Conservation (phyloP, 2,329 filamentous ascomycete genomes). For the Cladosporium cucumerinum region DNA sequence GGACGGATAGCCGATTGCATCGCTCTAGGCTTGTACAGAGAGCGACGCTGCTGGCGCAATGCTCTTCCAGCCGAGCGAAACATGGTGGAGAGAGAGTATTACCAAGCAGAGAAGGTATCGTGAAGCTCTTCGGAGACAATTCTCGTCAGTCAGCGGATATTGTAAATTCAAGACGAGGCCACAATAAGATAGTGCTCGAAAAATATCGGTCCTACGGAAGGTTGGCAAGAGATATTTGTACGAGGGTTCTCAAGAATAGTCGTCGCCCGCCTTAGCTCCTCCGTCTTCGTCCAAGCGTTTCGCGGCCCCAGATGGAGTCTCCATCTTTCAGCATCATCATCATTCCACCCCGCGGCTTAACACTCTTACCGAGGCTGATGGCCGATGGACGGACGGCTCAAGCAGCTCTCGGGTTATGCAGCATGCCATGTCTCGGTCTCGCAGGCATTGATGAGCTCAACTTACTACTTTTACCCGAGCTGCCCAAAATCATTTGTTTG, state of each 20-base stretch:
- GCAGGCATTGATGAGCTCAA: slow-evolving; percentile 2
- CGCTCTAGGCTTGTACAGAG: slow-evolving; percentile 21
- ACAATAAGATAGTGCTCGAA: not conserved
- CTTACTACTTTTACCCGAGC: not conserved
- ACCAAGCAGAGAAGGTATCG: not conserved
- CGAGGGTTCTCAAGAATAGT: not conserved
- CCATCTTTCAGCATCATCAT: not conserved
- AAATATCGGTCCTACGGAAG: not conserved
- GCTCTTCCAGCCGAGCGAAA: slow-evolving; percentile 29
- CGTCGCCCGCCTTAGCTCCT: slow-evolving; percentile 5
- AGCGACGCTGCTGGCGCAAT: slow-evolving; percentile 29
- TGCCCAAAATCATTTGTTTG: not conserved
- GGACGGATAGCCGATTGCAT: slow-evolving; percentile 23
- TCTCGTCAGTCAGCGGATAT: not conserved
- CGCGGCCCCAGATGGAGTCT: not conserved
- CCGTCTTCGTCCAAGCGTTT: slow-evolving; percentile 7
- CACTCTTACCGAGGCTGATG: not conserved
- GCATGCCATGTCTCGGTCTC: not conserved
- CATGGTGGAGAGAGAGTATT: slow-evolving; percentile 20
- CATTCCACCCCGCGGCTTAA: not conserved
- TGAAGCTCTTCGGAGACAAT: not conserved
- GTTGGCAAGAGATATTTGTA: not conserved
- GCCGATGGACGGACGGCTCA: not conserved
- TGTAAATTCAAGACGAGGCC: not conserved
- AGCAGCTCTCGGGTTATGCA: not conserved